Base-by-base conservation (phyloP, 2,329 filamentous ascomycete species). In the Nannizziopsis barbatae region DNA sequence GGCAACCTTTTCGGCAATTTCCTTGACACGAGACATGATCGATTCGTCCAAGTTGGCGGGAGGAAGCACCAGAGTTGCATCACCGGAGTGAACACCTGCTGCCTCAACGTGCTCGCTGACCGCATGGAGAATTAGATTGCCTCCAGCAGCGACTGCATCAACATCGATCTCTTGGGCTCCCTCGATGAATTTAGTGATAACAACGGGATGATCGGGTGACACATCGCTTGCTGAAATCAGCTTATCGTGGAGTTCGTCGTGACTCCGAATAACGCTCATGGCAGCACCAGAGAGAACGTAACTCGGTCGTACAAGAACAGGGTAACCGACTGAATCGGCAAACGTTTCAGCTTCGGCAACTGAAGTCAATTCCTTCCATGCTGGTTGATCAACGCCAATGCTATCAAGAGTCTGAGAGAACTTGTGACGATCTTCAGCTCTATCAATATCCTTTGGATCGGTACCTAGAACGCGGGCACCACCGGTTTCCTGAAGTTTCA, bases 131-230 rank as follows among this genome's bases (percentile, higher is more conserved):
- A 98, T 76, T 32, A 98, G 78, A 57, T 92, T 82, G 57, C 92
- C 92, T 58, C 84, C 74, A 36, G 84, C 86, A 35, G 84, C 88
- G 52, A 98, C 92, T 64, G 83, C 90, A 60, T 98, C 92, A 54
- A 95, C 86, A 60, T 98, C 92, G 51, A 98, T 95, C 68, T 98
- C 92, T 70, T 93, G 75, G 5, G 92, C 92, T 48, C 88, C 89
- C 69, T 96, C 88, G 54, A 98, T 96, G 74, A 94, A 96, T 71
- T 96, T 94, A 62, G 83, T 94, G 66, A 98, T 96, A 49, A 98
- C 92, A 36, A 98, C 92, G 2, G 92, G 92, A 71, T 98, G 88
- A 64, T 98, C 92, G 12, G 92, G 89, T 12, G 88, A 95, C 53
- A 96, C 92, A 50, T 81, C 82, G 65, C 83, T 83, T 45, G 92